Evolutionary conservation across 2,329 filamentous ascomycete genomes (phyloP), one percentile per base, ranked within the genome.

Genomic region (Penicillium paneum): DNA sequence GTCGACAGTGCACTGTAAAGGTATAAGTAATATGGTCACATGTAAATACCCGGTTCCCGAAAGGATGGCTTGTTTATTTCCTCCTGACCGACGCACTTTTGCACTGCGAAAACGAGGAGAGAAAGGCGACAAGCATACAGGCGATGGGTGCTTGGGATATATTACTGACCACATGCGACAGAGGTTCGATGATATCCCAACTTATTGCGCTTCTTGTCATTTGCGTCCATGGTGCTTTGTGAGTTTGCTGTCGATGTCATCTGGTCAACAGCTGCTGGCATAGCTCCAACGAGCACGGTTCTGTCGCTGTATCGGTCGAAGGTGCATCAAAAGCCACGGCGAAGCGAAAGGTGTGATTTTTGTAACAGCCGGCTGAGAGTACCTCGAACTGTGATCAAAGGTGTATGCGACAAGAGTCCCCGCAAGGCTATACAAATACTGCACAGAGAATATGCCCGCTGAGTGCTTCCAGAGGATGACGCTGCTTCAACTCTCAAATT

Each of bases 171-270:
- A 78, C 93, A 97, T 64, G 93, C 94, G 65, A 97, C 90, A 41
- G 92, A 95, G 34, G 91, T 96, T 68, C 93, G 85, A 77, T 97
- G 93, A 71, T 97, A 97, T 36, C 93, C 93, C 57, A 97, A 81
- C 75, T 96, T 97, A 74, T 96, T 97, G 69, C 92, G 85, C 69
- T 85, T 84, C 71, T 88, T 89, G 64, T 88, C 83, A 49, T 58
- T 63, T 56, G 66, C 63, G 54, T 76, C 73, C 73, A 74, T 74
- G 57, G 68, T 59, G 59, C 59, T 62, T 58, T 71, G 67, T 51
- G 66, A 64, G 59, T 60, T 69, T 57, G 65, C 64, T 63, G 66
- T 67, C 57, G 67, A 63, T 64, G 64, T 60, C 64, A 69, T 69
- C 55, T 61, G 64, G 61, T 71, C 63, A 57, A 72, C 63, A 56